Percentiles rank a stretch among this genome's conserved stretches.
Evolutionary conservation across 2,329 filamentous ascomycete genomes (phyloP).

Genomic region (Salinomyces thailandicus): DNA sequence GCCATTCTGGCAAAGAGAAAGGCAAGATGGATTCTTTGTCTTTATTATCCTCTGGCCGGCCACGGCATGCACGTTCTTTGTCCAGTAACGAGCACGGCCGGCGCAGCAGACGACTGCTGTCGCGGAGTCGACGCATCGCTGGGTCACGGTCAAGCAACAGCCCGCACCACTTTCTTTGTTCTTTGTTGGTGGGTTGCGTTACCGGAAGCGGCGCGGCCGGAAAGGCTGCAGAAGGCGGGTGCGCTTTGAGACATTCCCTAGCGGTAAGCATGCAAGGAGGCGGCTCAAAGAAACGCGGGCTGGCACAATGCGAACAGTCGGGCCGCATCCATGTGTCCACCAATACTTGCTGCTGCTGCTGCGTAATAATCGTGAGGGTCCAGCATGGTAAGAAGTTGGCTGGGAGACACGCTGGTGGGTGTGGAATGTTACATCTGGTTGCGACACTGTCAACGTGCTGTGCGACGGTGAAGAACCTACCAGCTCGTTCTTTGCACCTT

Average conservation of each 20-base stretch:
- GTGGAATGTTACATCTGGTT: conserved; percentile 18
- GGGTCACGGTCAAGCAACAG: conserved; percentile 8
- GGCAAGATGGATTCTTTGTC: conserved; percentile 21
- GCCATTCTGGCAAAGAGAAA: conserved; percentile 19
- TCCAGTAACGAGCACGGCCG: conserved; percentile 23
- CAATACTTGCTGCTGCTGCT: not conserved
- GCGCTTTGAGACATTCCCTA: conserved; percentile 25
- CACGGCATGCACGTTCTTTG: conserved; percentile 25
- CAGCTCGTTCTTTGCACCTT: conserved; percentile 4
- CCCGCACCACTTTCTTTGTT: conserved; percentile 23
- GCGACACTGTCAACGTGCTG: conserved; percentile 19
- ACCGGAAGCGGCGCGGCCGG: conserved; percentile 24
- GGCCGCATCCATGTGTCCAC: conserved; percentile 11
- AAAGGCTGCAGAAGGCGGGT: conserved; percentile 16
- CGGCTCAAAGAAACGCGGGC: conserved; percentile 20
- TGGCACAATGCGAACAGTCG: conserved; percentile 21
- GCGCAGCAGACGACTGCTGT: conserved; percentile 18
- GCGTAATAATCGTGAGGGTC: conserved; percentile 4
- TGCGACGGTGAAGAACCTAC: conserved; percentile 10
- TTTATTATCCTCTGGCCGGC: conserved; percentile 22
- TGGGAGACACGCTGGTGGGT: conserved; percentile 16
- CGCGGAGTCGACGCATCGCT: conserved; percentile 17
- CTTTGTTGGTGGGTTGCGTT: conserved; percentile 23
- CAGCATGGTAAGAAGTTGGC: conserved; percentile 16
- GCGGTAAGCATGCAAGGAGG: conserved; percentile 23